Conservation (phyloP, 1,284 basidiomycete species). For the Microbotryum saponariae region DNA sequence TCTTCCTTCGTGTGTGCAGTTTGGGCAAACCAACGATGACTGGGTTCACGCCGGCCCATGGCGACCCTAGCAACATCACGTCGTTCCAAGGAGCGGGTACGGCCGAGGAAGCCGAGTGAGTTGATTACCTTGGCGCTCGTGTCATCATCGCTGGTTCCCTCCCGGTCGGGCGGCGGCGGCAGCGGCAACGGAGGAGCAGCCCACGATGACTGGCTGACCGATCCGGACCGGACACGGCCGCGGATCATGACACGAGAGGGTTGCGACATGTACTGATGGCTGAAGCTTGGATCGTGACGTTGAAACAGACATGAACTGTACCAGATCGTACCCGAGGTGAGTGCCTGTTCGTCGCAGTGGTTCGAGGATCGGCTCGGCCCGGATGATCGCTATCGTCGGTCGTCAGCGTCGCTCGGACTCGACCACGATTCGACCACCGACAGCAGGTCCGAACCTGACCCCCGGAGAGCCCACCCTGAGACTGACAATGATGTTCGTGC, state of each 20-base stretch:
- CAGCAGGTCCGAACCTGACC: too few species aligned
- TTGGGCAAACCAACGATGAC: neutral
- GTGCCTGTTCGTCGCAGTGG: neutral
- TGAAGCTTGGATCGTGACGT: neutral
- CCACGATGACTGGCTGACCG: neutral
- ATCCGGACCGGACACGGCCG: neutral
- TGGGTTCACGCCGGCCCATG: conserved; percentile 7
- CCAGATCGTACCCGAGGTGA: conserved; percentile 34
- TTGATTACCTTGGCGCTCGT: neutral
- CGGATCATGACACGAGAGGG: neutral
- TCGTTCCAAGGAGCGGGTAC: conserved; percentile 18
- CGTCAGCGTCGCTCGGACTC: too few species aligned
- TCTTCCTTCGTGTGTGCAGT: too few species aligned
- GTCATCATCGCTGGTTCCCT: neutral
- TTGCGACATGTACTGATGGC: neutral
- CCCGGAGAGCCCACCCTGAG: too few species aligned
- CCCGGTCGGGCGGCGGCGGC: neutral
- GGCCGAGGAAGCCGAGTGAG: conserved; percentile 18
- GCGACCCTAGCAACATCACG: conserved; percentile 10
- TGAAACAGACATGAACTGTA: conserved; percentile 29
- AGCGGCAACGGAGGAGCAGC: too few species aligned
- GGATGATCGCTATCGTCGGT: too few species aligned
- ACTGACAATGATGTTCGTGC: neutral
- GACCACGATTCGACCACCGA: too few species aligned
- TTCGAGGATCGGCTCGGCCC: too few species aligned